Percentiles rank a stretch among this genome's conserved stretches.
These are phyloP conservation scores for Penicillium taxi DNA, from an alignment of 495 filamentous ascomycete genomes.

Conservation along the genomic window DNA sequence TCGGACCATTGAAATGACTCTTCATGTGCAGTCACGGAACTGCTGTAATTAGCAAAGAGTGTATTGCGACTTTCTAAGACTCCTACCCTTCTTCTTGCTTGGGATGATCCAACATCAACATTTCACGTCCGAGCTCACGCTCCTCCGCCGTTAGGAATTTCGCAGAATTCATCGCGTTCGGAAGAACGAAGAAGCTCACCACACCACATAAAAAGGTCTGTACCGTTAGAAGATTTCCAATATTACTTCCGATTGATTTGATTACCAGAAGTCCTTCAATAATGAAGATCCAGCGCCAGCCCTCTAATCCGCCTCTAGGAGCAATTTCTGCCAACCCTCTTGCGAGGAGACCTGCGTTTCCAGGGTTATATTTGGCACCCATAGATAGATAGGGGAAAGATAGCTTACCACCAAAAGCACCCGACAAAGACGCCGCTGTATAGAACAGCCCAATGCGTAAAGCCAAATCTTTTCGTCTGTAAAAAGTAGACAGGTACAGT, in stretches of 20 bases:
- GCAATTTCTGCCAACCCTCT: conserved; percentile 61
- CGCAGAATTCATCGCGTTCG: conserved; percentile 44
- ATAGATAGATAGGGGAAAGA: too few species aligned
- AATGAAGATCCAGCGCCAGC: conserved; percentile 60
- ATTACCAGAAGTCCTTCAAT: conserved; percentile 53
- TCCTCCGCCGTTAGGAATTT: conserved; percentile 46
- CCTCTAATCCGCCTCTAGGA: conserved; percentile 36
- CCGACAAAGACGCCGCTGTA: conserved; percentile 60
- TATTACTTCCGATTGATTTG: not conserved
- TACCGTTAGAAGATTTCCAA: not conserved
- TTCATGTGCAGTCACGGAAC: conserved; percentile 20
- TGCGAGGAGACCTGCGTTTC: conserved; percentile 56
- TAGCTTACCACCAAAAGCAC: conserved; percentile 55
- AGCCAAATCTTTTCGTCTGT: conserved; percentile 58
- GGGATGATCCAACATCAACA: conserved; percentile 31
- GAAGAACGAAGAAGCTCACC: conserved; percentile 49
- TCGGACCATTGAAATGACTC: conserved; percentile 37
- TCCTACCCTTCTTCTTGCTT: conserved; percentile 24
- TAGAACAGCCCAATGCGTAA: conserved; percentile 69
- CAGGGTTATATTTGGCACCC: too few species aligned
- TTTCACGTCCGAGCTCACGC: conserved; percentile 36
- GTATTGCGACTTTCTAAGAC: not conserved
- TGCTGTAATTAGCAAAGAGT: conserved; percentile 6
- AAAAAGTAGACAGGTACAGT: conserved; percentile 71
- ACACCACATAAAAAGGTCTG: conserved; percentile 44